Evolutionary conservation across 495 filamentous ascomycete species (phyloP).

Genomic region (Articulospora tetracladia): DNA sequence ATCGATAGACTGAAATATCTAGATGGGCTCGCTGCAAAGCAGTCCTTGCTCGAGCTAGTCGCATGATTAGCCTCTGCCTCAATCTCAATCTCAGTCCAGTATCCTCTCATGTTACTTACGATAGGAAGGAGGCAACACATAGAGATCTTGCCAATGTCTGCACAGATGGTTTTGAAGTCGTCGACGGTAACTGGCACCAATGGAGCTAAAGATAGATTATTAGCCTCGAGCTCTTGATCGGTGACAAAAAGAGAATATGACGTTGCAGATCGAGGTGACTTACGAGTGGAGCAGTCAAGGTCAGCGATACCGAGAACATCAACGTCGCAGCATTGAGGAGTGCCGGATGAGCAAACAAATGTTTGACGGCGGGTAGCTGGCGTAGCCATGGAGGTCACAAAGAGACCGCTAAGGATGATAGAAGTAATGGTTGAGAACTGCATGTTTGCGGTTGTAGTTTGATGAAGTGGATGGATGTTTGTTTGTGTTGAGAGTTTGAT

Average conservation of each 20-base stretch:
- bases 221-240: not conserved
- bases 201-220: conserved; percentile 15
- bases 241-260: not conserved
- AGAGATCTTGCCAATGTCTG: conserved; percentile 32
- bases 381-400: not conserved
- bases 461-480: not conserved
- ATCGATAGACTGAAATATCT: not conserved
- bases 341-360: conserved; percentile 22
- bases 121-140: conserved; percentile 34
- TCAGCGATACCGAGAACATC: conserved; percentile 43
- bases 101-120: conserved; percentile 8
- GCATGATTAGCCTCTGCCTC: not conserved
- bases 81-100: not conserved
- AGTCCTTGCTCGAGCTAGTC: conserved; percentile 13
- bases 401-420: not conserved
- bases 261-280: conserved; percentile 9
- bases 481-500: not conserved
- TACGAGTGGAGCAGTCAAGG: conserved; percentile 41
- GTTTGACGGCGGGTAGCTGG: conserved; percentile 16
- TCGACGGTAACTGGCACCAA: conserved; percentile 22
- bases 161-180: conserved; percentile 27
- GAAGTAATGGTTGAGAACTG: not conserved
- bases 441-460: not conserved
- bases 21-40: conserved; percentile 10
- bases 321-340: conserved; percentile 39